Evolutionary conservation across 176 grass and related monocot genomes (phyloP).

Genomic region (Poa annua): DNA sequence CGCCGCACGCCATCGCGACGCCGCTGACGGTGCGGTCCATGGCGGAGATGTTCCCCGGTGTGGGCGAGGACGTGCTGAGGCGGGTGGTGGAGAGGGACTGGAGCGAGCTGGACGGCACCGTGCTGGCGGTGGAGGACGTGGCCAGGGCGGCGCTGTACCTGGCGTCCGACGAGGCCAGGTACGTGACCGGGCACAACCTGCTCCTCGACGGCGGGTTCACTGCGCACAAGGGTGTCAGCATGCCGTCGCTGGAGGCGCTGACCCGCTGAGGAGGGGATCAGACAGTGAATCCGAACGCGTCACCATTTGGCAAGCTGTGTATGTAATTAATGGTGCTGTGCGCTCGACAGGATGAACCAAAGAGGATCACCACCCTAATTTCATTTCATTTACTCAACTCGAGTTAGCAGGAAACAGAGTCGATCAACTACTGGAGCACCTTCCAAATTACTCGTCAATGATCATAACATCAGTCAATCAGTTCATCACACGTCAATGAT

Average conservation of each 20-base stretch:
- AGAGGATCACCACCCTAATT: background rate
- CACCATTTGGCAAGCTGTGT: background rate
- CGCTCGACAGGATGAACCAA: background rate
- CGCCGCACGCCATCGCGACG: slow-evolving; percentile 19
- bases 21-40: background rate
- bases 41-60: background rate
- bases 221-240: background rate
- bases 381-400: background rate
- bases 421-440: too few species aligned
- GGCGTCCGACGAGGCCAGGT: background rate
- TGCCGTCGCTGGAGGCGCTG: background rate
- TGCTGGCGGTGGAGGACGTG: slow-evolving; percentile 27
- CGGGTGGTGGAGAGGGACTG: background rate
- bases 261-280: background rate
- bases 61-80: background rate
- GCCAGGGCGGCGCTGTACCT: slow-evolving; percentile 25
- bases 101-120: background rate
- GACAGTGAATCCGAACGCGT: background rate
- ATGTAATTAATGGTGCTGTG: background rate
- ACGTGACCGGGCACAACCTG: slow-evolving; percentile 10
- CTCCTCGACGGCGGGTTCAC: slow-evolving; percentile 6
- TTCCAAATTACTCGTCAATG: too few species aligned
- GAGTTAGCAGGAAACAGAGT: background rate
- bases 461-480: too few species aligned
- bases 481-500: too few species aligned